phyloP scores from a whole-genome alignment of 2,329 filamentous ascomycete species.

The Botrytis paeoniae region DNA sequence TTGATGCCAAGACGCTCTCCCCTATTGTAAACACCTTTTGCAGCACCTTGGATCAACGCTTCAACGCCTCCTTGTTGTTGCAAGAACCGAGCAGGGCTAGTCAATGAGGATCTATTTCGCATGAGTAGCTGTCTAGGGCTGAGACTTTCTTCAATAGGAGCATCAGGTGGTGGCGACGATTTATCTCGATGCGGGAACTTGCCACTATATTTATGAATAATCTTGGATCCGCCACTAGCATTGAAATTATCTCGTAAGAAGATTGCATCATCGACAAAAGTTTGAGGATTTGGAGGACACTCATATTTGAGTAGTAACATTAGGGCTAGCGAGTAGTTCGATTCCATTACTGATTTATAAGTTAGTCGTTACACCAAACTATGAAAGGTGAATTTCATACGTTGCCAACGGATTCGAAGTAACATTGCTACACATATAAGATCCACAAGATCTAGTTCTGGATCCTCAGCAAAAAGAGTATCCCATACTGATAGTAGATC shows the following conservation, averaged over 20 bases:
- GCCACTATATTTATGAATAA: conserved; percentile 71
- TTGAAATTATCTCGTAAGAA: conserved; percentile 67
- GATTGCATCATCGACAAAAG: conserved; percentile 82
- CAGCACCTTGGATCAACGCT: conserved; percentile 70
- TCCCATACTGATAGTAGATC: conserved; percentile 88
- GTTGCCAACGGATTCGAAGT: conserved; percentile 82
- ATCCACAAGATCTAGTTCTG: conserved; percentile 76
- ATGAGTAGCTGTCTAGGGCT: conserved; percentile 28
- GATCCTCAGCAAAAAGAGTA: conserved; percentile 81
- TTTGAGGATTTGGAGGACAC: conserved; percentile 63
- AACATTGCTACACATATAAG: conserved; percentile 94
- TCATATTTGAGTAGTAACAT: conserved; percentile 78
- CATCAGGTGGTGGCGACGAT: conserved; percentile 31
- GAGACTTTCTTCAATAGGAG: conserved; percentile 32
- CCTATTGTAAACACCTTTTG: conserved; percentile 69
- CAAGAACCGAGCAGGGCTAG: conserved; percentile 41
- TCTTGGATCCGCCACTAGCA: conserved; percentile 56
- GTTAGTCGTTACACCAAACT: not conserved
- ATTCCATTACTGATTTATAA: conserved; percentile 65
- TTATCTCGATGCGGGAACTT: conserved; percentile 43
- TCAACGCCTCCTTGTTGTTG: conserved; percentile 59
- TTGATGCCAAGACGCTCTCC: conserved; percentile 77
- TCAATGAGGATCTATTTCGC: conserved; percentile 33
- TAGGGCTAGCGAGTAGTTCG: conserved; percentile 83
- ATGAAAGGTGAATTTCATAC: conserved; percentile 48